phyloP scores from a whole-genome alignment of 768 basidiomycete genomes.

The Lepiota subincarnata region DNA sequence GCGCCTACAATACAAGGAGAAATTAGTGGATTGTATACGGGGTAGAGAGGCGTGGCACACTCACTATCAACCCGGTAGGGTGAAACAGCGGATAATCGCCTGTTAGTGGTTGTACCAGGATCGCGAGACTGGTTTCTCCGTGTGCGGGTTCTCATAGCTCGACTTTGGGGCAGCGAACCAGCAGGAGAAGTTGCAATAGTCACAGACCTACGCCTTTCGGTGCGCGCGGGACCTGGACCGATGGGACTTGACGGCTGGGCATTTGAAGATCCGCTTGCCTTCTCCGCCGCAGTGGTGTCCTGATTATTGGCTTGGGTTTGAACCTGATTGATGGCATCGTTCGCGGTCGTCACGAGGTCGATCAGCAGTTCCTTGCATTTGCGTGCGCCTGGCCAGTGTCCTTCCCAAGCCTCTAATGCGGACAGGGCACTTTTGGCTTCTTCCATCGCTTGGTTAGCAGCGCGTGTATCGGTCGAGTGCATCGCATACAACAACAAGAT shows the following conservation, averaged over 20 bases:
- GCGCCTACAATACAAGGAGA: slow-evolving; percentile 34
- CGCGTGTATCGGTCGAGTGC: slow-evolving; percentile 67
- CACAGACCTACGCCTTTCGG: slow-evolving; percentile 55
- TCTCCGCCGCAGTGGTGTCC: slow-evolving; percentile 18
- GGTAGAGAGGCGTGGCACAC: slow-evolving; percentile 21
- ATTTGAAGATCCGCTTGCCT: slow-evolving; percentile 19
- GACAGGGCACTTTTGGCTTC: slow-evolving; percentile 71
- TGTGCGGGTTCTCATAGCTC: slow-evolving; percentile 47
- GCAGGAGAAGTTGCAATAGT: slow-evolving; percentile 43
- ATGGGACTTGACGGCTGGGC: slow-evolving; percentile 17
- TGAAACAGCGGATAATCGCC: slow-evolving; percentile 55
- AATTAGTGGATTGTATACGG: slow-evolving; percentile 16
- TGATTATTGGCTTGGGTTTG: slow-evolving; percentile 16
- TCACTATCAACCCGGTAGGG: slow-evolving; percentile 65
- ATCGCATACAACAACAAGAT: slow-evolving; percentile 83
- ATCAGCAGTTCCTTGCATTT: slow-evolving; percentile 81
- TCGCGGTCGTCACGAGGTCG: slow-evolving; percentile 66
- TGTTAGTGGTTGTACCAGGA: slow-evolving; percentile 40
- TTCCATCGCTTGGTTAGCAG: slow-evolving; percentile 71
- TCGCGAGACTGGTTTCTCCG: slow-evolving; percentile 60
- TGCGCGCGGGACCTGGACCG: slow-evolving; percentile 26
- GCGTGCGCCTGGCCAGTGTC: slow-evolving; percentile 81
- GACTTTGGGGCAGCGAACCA: slow-evolving; percentile 30
- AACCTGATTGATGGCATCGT: slow-evolving; percentile 54
- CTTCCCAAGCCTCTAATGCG: slow-evolving; percentile 78